Base-by-base conservation (phyloP, 2,329 filamentous ascomycete species). In the Xylariaceae sp. region DNA sequence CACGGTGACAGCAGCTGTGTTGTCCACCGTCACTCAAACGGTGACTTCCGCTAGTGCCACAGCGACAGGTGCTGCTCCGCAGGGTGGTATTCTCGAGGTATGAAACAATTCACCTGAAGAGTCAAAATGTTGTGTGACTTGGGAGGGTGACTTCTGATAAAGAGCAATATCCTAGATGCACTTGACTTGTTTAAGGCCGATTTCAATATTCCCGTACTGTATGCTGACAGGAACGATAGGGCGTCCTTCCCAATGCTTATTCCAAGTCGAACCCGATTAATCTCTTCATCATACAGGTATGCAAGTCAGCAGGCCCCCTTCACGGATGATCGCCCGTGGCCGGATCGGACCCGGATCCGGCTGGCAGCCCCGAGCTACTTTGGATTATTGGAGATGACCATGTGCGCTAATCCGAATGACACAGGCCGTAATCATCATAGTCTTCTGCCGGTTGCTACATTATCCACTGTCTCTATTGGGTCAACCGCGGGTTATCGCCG, bases 401-500 rank as follows among this genome's bases (percentile, higher is more conserved):
- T 28, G 4, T 4, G 22, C 22, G 22, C 22, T 28, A 7, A 28
- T 28, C 22, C 4, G 22, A 28, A 7, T 7, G 22, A 7, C 22
- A 28, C 22, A 88, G 83, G 85, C 84, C 31, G 76, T 76, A 51
- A 86, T 91, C 48, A 90, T 90, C 62, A 84, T 90, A 60, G 79
- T 88, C 51, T 81, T 90, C 69, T 89, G 86, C 63, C 83, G 86
- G 40, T 68, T 88, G 39, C 76, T 91, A 38, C 86, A 90, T 66
- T 89, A 79, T 68, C 88, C 87, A 39, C 76, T 90, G 3, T 86
- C 84, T 49, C 84, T 82, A 57, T 73, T 90, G 36, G 82, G 84
- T 53, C 88, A 91, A 64, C 88, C 88, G 55, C 81, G 86, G 50
- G 88, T 91, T 53, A 90, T 91, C 59, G 86, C 87, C 42, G 88